Conservation (phyloP, 148 eudicot genomes). For the Vaccinium darrowii region DNA sequence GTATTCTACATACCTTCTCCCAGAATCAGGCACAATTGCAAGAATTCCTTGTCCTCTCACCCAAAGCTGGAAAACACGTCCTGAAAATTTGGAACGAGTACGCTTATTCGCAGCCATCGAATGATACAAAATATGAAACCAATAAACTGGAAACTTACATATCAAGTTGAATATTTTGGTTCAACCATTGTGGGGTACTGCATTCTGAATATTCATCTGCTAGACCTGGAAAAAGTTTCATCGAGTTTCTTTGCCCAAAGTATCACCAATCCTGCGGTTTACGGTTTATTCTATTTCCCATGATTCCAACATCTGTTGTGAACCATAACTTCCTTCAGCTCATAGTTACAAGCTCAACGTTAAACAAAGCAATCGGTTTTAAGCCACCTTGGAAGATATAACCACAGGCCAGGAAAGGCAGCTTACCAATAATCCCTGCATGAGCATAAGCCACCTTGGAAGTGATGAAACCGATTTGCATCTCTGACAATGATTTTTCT, state of each 20-base stretch:
- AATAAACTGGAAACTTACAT: not conserved
- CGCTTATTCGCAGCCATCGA: not conserved
- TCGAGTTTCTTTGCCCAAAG: not conserved
- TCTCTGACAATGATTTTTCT: slow-evolving; percentile 24
- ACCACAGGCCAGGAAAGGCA: not conserved
- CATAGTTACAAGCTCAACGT: slow-evolving; percentile 8
- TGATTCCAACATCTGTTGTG: not conserved
- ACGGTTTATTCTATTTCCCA: not conserved
- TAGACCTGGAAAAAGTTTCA: too few relatives aligned
- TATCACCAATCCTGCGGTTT: not conserved
- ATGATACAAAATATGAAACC: not conserved
- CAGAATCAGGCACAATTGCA: not conserved
- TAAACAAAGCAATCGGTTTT: not conserved
- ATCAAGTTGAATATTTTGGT: not conserved
- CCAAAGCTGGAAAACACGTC: not conserved
- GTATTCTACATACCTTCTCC: not conserved
- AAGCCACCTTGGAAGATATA: too few relatives aligned
- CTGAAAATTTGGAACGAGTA: not conserved
- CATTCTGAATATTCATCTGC: not conserved
- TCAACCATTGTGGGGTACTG: not conserved
- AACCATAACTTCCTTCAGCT: not conserved
- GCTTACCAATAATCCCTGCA: slow-evolving; percentile 29
- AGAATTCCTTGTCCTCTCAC: not conserved
- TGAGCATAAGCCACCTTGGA: slow-evolving; percentile 27
- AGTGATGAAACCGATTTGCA: slow-evolving; percentile 29